Evolutionary conservation across 2,329 filamentous ascomycete genomes (phyloP).

Genomic region (Colletotrichum sublineola): DNA sequence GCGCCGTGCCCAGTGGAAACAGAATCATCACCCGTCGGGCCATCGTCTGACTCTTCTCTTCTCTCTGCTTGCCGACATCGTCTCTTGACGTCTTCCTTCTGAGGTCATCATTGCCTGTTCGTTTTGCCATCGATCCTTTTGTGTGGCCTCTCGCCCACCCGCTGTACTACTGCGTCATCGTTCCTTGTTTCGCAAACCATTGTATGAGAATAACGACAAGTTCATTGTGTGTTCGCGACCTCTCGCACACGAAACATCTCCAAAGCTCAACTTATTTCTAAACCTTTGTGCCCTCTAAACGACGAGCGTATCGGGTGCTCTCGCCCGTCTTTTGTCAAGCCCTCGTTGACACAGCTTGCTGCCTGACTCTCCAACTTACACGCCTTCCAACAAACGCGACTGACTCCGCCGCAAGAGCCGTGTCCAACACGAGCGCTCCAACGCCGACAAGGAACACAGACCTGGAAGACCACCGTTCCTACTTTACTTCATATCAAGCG

Average conservation of each 20-base stretch:
- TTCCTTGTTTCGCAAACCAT: conserved; percentile 21
- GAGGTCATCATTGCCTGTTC: conserved; percentile 35
- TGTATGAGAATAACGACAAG: conserved; percentile 32
- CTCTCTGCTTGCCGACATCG: conserved; percentile 2
- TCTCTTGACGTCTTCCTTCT: conserved; percentile 8
- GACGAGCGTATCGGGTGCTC: not conserved
- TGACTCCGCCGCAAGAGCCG: conserved; percentile 26
- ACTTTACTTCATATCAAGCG: not conserved
- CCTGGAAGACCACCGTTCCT: conserved; percentile 16
- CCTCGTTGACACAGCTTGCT: conserved; percentile 19
- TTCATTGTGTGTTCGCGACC: conserved; percentile 26
- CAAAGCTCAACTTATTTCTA: conserved; percentile 35
- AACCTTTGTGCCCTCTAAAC: conserved; percentile 30
- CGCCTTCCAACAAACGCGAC: conserved; percentile 11
- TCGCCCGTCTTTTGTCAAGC: not conserved
- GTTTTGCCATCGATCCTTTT: conserved; percentile 26
- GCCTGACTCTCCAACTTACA: conserved; percentile 32
- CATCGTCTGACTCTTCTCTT: conserved; percentile 30
- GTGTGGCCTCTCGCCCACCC: conserved; percentile 23
- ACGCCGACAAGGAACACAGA: conserved; percentile 2
- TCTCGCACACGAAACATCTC: conserved; percentile 28
- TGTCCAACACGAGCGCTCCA: conserved; percentile 18
- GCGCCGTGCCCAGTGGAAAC: conserved; percentile 35
- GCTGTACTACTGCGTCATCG: conserved; percentile 8
- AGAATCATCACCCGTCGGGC: conserved; percentile 41